Evolutionary conservation across 2,329 filamentous ascomycete species (phyloP).

Genomic region (Fusarium sp.): DNA sequence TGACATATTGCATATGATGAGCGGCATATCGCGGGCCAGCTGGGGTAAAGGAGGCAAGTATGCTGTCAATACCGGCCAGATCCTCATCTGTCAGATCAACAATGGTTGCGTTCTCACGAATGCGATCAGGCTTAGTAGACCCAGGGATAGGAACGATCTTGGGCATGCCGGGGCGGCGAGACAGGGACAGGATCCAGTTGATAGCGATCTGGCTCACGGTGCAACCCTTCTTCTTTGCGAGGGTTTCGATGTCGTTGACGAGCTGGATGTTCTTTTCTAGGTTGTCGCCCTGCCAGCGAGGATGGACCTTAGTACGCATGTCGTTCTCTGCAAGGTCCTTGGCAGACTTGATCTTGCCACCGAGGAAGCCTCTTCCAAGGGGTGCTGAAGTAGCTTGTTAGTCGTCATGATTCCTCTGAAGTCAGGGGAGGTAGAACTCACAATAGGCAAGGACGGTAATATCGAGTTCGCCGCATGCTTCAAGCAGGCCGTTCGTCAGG

Average conservation of each 20-base stretch:
- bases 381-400: conserved; percentile 53
- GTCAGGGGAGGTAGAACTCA: conserved; percentile 19
- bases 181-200: conserved; percentile 71
- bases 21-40: conserved; percentile 65
- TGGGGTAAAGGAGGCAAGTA: conserved; percentile 64
- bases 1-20: conserved; percentile 34
- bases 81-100: conserved; percentile 67
- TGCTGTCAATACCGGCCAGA: conserved; percentile 64
- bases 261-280: conserved; percentile 76
- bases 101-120: conserved; percentile 72
- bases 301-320: conserved; percentile 58
- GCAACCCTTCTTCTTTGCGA: conserved; percentile 72
- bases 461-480: conserved; percentile 70
- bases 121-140: conserved; percentile 68
- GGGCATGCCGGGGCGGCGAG: conserved; percentile 66
- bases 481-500: conserved; percentile 62
- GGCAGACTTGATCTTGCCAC: conserved; percentile 65
- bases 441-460: conserved; percentile 79
- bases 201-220: conserved; percentile 77
- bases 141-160: conserved; percentile 77
- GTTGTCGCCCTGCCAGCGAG: conserved; percentile 73
- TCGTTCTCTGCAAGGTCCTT: conserved; percentile 71
- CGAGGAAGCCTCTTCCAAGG: conserved; percentile 65
- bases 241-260: conserved; percentile 67
- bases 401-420: conserved; percentile 15